Base-by-base conservation (phyloP, 495 filamentous ascomycete species). In the Aspergillus hancockii region DNA sequence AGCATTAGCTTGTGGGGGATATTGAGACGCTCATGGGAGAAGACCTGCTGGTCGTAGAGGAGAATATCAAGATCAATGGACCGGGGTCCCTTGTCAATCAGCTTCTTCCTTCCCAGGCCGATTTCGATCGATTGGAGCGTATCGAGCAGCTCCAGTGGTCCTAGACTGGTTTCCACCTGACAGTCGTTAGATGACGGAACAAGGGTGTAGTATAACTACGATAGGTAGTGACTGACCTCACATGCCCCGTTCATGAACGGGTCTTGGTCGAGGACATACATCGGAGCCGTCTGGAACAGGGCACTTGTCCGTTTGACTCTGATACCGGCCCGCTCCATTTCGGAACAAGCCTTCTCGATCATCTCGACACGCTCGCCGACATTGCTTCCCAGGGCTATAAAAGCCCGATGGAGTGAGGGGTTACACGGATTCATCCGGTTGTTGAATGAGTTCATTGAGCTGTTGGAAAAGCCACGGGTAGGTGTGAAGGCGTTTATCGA, bases 11-110 rank as follows among this genome's bases (percentile, higher is more conserved):
- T 78, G 71, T 98, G 94, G 41, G 94, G 94, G 49, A 98, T 85
- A 52, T 80, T 88, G 32, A 98, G 85, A 41, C 90, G 86, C 21
- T 85, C 80, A 56, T 89, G 81, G 50, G 84, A 70, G 49, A 95
- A 67, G 3, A 73, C 78, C 56, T 88, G 68, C 50, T 90, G 78
- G 58, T 90, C 89, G 64, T 97, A 97, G 5, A 98, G 80, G 4
- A 98, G 79, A 56, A 98, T 94, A 65, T 98, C 94, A 16, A 98
- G 81, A 66, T 98, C 94, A 43, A 98, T 95, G 58, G 88, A 93
- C 0, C 94, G 84, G 16, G 94, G 94, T 0, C 94, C 94, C 66
- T 98, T 98, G 59, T 96, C 92, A 52, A 97, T 86, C 36, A 90
- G 64, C 71, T 97, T 97, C 55, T 83, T 82, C 56, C 94, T 81